A percentile compares a stretch with the other conserved stretches of the same genome.
Conservation (phyloP, 768 basidiomycete genomes). For the Serpula lacrymans region DNA sequence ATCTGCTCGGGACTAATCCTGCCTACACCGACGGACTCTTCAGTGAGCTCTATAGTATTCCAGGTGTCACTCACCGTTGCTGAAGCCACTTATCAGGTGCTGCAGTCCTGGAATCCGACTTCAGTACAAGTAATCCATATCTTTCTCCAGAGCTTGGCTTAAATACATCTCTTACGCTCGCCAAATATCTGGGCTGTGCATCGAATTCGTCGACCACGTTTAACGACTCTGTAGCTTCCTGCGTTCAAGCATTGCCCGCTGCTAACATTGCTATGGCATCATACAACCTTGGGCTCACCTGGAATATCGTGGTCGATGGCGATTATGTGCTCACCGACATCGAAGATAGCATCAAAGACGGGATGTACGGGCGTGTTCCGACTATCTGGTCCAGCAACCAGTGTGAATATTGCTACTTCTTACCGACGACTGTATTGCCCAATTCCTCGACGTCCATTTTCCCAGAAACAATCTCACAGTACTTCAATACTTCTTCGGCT, state of each 20-base stretch:
- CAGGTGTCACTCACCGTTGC: background rate
- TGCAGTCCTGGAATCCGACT: conserved; percentile 16
- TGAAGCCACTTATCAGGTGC: conserved; percentile 5
- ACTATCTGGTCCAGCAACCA: conserved; percentile 14
- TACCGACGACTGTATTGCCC: conserved; percentile 12
- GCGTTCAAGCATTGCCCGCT: conserved; percentile 10
- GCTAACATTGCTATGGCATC: conserved; percentile 5
- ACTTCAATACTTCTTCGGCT: conserved; percentile 10
- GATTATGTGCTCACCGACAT: conserved; percentile 15
- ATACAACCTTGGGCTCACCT: conserved; percentile 6
- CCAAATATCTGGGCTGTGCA: conserved; percentile 14
- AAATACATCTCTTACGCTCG: conserved; percentile 11
- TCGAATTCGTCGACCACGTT: conserved; percentile 9
- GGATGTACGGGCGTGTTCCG: conserved; percentile 12
- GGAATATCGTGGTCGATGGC: conserved; percentile 14
- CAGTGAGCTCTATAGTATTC: conserved; percentile 7
- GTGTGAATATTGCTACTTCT: conserved; percentile 18
- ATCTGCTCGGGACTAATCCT: conserved; percentile 14
- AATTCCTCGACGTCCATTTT: conserved; percentile 9
- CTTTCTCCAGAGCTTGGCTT: conserved; percentile 11
- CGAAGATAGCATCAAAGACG: conserved; percentile 10
- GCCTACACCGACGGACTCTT: conserved; percentile 16
- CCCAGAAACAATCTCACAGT: background rate
- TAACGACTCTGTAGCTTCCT: background rate
- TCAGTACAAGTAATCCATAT: conserved; percentile 10